Conservation (phyloP, 2,329 filamentous ascomycete species). For the Aspergillus uvarum region DNA sequence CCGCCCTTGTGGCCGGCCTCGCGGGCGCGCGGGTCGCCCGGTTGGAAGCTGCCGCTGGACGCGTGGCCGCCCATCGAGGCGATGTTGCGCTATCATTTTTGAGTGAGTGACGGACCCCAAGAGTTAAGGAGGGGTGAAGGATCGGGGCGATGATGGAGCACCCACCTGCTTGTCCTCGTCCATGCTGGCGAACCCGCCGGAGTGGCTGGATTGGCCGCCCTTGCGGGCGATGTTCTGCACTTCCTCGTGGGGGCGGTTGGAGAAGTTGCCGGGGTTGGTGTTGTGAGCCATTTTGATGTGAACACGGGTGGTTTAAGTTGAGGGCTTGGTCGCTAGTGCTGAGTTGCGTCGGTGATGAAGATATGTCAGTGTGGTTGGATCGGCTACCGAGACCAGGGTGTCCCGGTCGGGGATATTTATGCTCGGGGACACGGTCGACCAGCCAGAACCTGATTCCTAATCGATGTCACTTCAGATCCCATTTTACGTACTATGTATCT, state of each 20-base stretch:
- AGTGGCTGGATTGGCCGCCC: constrained; percentile 34
- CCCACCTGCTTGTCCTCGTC: constrained; percentile 33
- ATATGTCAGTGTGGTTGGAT: too few species aligned
- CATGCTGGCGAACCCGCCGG: constrained; percentile 30
- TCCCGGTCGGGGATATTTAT: too few species aligned
- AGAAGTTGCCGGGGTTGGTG: constrained; percentile 42
- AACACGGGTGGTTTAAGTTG: too few species aligned
- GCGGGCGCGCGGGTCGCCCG: constrained; percentile 52
- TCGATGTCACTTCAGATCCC: too few species aligned
- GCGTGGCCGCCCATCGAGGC: constrained; percentile 57
- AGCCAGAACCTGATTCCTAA: too few species aligned
- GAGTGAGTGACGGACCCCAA: not conserved
- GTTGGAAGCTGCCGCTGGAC: constrained; percentile 56
- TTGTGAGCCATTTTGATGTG: constrained; percentile 17
- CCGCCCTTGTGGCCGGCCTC: constrained; percentile 59
- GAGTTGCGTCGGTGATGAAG: too few species aligned
- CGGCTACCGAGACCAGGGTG: too few species aligned
- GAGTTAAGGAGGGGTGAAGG: too few species aligned
- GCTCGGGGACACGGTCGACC: too few species aligned
- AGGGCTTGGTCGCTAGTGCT: too few species aligned
- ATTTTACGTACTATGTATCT: too few species aligned
- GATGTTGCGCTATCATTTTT: constrained; percentile 48
- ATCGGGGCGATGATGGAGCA: too few species aligned
- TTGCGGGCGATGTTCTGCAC: constrained; percentile 43
- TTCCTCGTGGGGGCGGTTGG: constrained; percentile 48